Conservation (phyloP, 805 yeast species). For the Komagataella mondaviorum region DNA sequence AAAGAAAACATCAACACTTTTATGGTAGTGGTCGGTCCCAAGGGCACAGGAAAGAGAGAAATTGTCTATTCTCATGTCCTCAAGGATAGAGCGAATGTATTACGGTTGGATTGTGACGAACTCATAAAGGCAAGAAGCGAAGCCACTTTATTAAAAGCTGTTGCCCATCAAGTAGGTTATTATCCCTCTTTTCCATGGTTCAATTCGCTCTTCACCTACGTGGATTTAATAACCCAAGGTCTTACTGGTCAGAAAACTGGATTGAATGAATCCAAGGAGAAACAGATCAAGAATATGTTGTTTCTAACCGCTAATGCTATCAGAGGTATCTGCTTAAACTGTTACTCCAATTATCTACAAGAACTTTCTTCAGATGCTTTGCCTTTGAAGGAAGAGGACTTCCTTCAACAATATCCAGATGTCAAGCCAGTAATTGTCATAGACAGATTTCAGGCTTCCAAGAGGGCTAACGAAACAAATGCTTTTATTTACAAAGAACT, state of each 20-base stretch:
- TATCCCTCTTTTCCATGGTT: constrained; percentile 93
- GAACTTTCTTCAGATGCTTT: constrained; percentile 14
- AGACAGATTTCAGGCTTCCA: constrained; percentile 48
- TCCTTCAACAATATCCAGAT: constrained; percentile 73
- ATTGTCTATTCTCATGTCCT: constrained; percentile 59
- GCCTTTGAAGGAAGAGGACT: constrained; percentile 60
- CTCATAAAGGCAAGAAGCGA: constrained; percentile 67
- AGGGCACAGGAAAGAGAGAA: constrained; percentile 88
- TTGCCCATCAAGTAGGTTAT: constrained; percentile 76
- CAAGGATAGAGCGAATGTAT: constrained; percentile 42
- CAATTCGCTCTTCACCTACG: constrained; percentile 59
- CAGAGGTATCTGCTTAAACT: constrained; percentile 42
- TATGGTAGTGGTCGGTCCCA: constrained; percentile 82
- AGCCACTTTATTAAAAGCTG: constrained; percentile 45
- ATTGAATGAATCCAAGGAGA: constrained; percentile 67
- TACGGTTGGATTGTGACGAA: constrained; percentile 69
- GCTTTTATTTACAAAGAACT: constrained; percentile 58
- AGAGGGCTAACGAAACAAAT: constrained; percentile 41
- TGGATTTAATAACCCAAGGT: constrained; percentile 82
- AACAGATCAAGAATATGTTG: constrained; percentile 71
- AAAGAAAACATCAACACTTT: constrained; percentile 85
- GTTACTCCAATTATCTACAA: constrained; percentile 21
- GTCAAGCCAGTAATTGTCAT: constrained; percentile 77
- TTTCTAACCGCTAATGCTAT: constrained; percentile 60
- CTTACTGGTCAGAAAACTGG: constrained; percentile 92